Conservation (phyloP, 2,329 filamentous ascomycete species). For the Trichoderma guizhouense region DNA sequence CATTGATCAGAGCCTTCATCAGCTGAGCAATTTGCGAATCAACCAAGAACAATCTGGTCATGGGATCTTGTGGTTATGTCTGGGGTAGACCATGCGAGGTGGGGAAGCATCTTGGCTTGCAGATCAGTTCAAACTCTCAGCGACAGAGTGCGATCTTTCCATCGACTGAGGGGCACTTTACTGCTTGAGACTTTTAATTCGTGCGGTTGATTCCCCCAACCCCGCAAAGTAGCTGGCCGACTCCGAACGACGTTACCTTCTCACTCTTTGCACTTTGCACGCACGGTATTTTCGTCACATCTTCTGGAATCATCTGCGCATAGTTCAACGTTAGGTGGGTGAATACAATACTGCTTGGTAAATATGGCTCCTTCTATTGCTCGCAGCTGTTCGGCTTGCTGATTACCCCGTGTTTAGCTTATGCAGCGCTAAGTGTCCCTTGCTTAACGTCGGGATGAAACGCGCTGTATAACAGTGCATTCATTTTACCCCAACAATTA, state of each 20-base stretch:
- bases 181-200: not conserved
- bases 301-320: not conserved
- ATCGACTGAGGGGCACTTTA: not conserved
- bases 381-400: not conserved
- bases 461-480: not conserved
- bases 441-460: not conserved
- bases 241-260: not conserved
- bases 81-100: not conserved
- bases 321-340: not conserved
- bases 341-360: not conserved
- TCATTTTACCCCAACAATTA: not conserved
- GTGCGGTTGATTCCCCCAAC: not conserved
- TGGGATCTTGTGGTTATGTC: not conserved
- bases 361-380: not conserved
- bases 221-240: not conserved
- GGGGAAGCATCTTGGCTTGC: not conserved
- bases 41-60: not conserved
- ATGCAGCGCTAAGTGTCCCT: not conserved
- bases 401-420: not conserved
- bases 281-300: not conserved
- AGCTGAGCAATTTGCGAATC: not conserved
- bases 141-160: not conserved
- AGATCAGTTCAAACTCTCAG: not conserved
- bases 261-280: not conserved
- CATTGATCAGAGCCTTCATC: not conserved